A percentile compares a stretch with the other conserved stretches of the same genome.
phyloP scores from a whole-genome alignment of 1,284 basidiomycete species.

The Leccinum pachyderme region DNA sequence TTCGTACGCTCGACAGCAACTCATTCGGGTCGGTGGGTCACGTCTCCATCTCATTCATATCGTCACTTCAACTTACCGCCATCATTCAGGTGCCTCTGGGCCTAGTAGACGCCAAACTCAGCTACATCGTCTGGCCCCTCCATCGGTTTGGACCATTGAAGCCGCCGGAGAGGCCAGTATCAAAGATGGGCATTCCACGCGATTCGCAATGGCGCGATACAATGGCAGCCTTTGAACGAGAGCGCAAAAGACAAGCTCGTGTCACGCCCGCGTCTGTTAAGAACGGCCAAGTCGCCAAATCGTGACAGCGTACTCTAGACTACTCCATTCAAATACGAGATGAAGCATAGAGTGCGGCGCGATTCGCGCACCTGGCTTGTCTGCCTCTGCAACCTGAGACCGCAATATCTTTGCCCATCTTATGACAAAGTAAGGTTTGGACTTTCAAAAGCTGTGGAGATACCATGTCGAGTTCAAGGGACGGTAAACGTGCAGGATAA shows the following conservation, averaged over 20 bases:
- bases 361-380: too few relatives aligned
- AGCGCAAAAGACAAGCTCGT: constrained; percentile 43
- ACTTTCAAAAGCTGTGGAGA: too few relatives aligned
- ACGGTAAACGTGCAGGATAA: too few relatives aligned
- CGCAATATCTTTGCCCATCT: too few relatives aligned
- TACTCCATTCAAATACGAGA: too few relatives aligned
- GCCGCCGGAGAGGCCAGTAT: constrained; percentile 23
- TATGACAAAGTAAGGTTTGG: too few relatives aligned
- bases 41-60: neutral
- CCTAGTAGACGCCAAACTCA: constrained; percentile 61
- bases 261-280: constrained; percentile 29
- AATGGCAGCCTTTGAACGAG: constrained; percentile 46
- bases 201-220: constrained; percentile 44
- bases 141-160: constrained; percentile 48
- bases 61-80: neutral
- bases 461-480: too few relatives aligned
- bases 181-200: constrained; percentile 24
- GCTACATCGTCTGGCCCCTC: constrained; percentile 61
- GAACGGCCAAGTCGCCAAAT: neutral
- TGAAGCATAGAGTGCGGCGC: too few relatives aligned
- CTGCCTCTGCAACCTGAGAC: too few relatives aligned
- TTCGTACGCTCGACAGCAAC: constrained; percentile 68
- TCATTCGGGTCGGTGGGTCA: constrained; percentile 64
- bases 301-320: neutral
- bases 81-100: constrained; percentile 53